Percentiles rank a stretch among this genome's conserved stretches.
Evolutionary conservation across 441 rosid genomes (phyloP).

Genomic region (Manihot esculenta): DNA sequence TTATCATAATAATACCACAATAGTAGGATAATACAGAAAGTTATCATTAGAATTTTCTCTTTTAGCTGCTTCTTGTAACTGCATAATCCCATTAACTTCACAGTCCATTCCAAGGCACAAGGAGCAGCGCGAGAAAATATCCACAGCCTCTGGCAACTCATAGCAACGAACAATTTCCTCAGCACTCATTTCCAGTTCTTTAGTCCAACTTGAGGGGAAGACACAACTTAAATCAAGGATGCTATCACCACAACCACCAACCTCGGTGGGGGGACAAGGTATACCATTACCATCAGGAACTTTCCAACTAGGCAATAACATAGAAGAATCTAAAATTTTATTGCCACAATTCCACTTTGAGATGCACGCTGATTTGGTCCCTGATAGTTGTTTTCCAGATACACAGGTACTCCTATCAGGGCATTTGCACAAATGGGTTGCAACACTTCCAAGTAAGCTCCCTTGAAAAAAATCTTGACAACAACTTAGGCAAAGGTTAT

Average conservation of each 20-base stretch:
- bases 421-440: conserved; percentile 39
- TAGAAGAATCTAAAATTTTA: conserved; percentile 35
- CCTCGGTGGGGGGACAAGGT: conserved; percentile 60
- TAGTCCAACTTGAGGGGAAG: conserved; percentile 56
- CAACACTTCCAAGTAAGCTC: conserved; percentile 40
- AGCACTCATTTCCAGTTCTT: conserved; percentile 75
- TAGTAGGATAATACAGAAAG: conserved; percentile 63
- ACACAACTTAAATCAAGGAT: conserved; percentile 53
- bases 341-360: conserved; percentile 28
- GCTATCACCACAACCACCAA: conserved; percentile 66
- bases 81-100: conserved; percentile 41
- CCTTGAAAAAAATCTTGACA: conserved; percentile 49
- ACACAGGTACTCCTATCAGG: conserved; percentile 38
- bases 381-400: conserved; percentile 32
- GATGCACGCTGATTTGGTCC: conserved; percentile 32
- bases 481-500: conserved; percentile 63
- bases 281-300: conserved; percentile 37
- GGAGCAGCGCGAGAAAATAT: conserved; percentile 57
- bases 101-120: conserved; percentile 57
- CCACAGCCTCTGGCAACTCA: conserved; percentile 75
- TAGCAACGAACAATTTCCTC: conserved; percentile 94
- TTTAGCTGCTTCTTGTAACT: conserved; percentile 70
- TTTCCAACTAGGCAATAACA: conserved; percentile 32
- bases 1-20: too few species aligned
- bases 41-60: conserved; percentile 69